These are phyloP conservation scores for Ustilago hordei DNA, from an alignment of 1,284 basidiomycete species.

Conservation along the genomic window DNA sequence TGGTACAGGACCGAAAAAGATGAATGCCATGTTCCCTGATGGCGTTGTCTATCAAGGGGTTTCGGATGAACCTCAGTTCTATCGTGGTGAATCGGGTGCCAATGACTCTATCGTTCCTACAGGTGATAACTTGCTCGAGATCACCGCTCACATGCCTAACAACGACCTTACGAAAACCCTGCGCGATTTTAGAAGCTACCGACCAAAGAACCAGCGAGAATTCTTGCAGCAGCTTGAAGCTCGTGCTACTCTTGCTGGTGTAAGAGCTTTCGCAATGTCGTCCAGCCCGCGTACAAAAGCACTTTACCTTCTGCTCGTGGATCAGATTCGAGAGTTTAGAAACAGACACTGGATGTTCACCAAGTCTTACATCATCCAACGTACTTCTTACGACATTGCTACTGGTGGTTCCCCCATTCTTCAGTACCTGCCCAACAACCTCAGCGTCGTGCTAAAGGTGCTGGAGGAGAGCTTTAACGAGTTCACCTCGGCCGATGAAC, in stretches of 20 bases:
- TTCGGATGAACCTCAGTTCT: conserved; percentile 43
- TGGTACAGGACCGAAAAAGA: conserved; percentile 62
- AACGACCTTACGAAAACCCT: conserved; percentile 65
- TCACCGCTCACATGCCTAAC: conserved; percentile 62
- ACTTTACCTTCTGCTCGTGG: conserved; percentile 63
- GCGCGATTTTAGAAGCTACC: conserved; percentile 65
- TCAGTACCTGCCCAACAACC: conserved; percentile 66
- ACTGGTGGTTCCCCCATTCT: conserved; percentile 66
- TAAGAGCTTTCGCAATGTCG: conserved; percentile 51
- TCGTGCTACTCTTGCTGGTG: conserved; percentile 45
- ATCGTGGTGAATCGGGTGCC: conserved; percentile 61
- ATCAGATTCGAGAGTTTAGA: conserved; percentile 66
- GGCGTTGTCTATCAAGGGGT: conserved; percentile 66
- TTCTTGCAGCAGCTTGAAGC: conserved; percentile 61
- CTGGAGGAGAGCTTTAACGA: conserved; percentile 54
- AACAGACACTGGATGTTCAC: conserved; percentile 67
- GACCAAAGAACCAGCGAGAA: conserved; percentile 58
- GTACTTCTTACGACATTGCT: conserved; percentile 59
- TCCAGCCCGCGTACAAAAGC: conserved; percentile 45
- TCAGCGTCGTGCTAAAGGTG: conserved; percentile 52
- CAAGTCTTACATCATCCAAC: conserved; percentile 64
- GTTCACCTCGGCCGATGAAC: conserved; percentile 27
- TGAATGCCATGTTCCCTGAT: conserved; percentile 66
- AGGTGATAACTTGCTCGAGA: conserved; percentile 65
- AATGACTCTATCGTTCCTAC: conserved; percentile 64